phyloP scores from a whole-genome alignment of 345 rosid genomes.

The Gossypium longicalyx region DNA sequence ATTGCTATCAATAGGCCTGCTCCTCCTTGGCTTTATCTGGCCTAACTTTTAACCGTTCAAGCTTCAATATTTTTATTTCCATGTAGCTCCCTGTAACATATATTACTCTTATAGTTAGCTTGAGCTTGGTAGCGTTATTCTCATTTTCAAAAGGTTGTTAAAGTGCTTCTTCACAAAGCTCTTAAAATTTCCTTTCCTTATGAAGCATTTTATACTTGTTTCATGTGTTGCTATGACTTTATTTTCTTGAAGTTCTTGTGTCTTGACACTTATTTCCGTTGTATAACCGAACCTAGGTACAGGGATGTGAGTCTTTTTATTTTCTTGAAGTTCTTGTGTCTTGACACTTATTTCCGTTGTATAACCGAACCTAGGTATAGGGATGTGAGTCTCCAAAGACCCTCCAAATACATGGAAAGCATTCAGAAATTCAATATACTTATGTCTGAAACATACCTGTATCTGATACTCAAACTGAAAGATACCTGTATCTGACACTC shows the following conservation, averaged over 20 bases:
- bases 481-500: not conserved
- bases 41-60: not conserved
- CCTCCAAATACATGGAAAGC: not conserved
- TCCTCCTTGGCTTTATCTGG: not conserved
- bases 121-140: not conserved
- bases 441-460: not conserved
- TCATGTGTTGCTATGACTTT: not conserved
- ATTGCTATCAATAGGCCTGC: too few species aligned
- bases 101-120: not conserved
- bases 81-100: not conserved
- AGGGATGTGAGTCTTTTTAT: not conserved
- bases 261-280: not conserved
- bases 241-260: not conserved
- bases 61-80: not conserved
- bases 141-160: not conserved
- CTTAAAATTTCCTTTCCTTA: not conserved
- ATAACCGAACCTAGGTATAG: not conserved
- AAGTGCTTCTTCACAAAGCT: not conserved
- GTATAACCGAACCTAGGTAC: not conserved
- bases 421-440: not conserved
- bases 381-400: not conserved
- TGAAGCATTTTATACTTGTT: not conserved
- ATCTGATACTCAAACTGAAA: not conserved
- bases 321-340: not conserved
- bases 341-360: not conserved